Base-by-base conservation (phyloP, 768 basidiomycete species). In the Kwoniella europaea region DNA sequence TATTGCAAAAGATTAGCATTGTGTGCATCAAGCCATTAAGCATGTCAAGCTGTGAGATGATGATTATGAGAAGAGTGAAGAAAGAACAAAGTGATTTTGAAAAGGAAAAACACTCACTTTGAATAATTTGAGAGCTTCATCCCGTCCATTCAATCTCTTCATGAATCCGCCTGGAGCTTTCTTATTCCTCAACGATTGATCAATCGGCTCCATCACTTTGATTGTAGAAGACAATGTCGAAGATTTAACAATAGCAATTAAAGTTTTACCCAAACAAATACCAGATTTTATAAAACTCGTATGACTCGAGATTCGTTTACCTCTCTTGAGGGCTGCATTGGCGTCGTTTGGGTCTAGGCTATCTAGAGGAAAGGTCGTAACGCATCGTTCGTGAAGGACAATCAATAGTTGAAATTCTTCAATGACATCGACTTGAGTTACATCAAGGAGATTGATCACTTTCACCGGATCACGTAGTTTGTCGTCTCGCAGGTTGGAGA, bases 301-400 rank as follows among this genome's bases (percentile, higher is more conserved):
- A 82, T 98, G 95, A 0, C 93, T 91, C 0, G 96, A 92, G 79
- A 98, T 94, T 68, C 93, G 89, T 84, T 97, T 97, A 1, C 93
- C 95, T 12, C 95, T 90, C 84, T 94, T 97, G 69, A 97, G 85
- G 1, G 94, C 94, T 2, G 92, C 90, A 83, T 91, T 88, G 0
- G 96, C 94, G 79, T 99, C 97, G 77, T 89, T 88, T 1, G 91
- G 90, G 76, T 97, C 93, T 53, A 99, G 86, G 6, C 93, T 91
- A 24, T 99, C 97, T 15, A 99, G 86, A 0, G 94, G 94, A 86
- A 97, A 98, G 0, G 96, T 97, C 60, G 96, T 90, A 5, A 98
- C 97, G 82, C 93, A 92, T 46, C 95, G 90, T 84, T 98, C 96
- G 94, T 97, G 94, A n/a, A 99, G 88, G n/a, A 98, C 96, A 68